phyloP scores from a whole-genome alignment of 192 early-diverging fungal species.

The Diversispora eburnea region DNA sequence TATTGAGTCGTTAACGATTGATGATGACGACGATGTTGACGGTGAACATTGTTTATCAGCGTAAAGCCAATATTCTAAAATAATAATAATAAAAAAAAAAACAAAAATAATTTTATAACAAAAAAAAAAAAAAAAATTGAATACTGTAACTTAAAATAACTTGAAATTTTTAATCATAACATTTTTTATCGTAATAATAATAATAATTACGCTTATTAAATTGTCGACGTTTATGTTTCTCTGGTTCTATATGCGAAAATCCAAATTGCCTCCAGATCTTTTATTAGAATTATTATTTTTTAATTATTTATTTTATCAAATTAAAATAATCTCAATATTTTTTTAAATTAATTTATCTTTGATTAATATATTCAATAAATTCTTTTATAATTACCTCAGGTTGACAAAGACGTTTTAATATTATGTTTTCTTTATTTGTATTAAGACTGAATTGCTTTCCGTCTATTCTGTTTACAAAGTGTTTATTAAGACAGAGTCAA shows the following conservation, averaged over 20 bases:
- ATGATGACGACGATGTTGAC: background rate
- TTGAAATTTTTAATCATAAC: too few relatives aligned
- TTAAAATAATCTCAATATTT: background rate
- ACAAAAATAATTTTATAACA: too few relatives aligned
- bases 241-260: slow-evolving; percentile 14
- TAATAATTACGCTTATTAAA: slow-evolving; percentile 13
- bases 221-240: background rate
- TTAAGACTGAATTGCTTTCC: slow-evolving; percentile 20
- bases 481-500: background rate
- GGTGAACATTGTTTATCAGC: slow-evolving; percentile 1
- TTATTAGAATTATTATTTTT: background rate
- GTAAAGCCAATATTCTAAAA: slow-evolving; percentile 20
- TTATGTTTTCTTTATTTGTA: slow-evolving; percentile 25
- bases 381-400: background rate
- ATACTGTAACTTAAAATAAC: too few relatives aligned
- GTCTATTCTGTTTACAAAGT: slow-evolving; percentile 28
- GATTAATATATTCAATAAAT: background rate
- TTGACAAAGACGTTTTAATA: slow-evolving; percentile 23
- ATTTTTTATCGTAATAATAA: background rate
- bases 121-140: too few relatives aligned
- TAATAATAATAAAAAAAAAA: too few relatives aligned
- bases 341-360: background rate
- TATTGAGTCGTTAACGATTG: background rate
- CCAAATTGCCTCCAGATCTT: slow-evolving; percentile 28
- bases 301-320: too few relatives aligned